Evolutionary conservation across 2,329 filamentous ascomycete genomes (phyloP), one percentile per base, ranked within the genome.

Genomic region (Calonectria pteridis): DNA sequence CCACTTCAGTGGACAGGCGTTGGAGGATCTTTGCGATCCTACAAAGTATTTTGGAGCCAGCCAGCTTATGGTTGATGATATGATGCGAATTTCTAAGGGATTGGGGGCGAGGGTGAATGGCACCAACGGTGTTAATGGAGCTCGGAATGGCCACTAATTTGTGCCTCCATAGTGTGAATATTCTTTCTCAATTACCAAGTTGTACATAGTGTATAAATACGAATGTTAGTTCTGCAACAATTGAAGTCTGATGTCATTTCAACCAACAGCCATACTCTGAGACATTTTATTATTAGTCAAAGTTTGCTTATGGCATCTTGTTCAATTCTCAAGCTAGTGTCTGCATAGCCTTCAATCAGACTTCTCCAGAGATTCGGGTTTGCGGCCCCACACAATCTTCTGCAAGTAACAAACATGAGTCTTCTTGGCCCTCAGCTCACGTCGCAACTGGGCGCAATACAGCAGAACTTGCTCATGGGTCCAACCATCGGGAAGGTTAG

Each of bases 401-500:
- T 80, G 71, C 9, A 67, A 70, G 71, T 81, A 81, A 63, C 79
- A 82, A 0, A 76, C 66, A 50, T 82, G 80, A 4, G 75, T 51
- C 59, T 78, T 78, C 6, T 62, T 58, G 6, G 72, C 71, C 7
- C 78, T 72, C 10, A 81, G 69, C 71, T 82, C 81, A 26, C 79
- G 79, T 33, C 80, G 80, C 10, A 84, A 77, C 33, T 83, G 78
- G 3, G 79, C 81, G 28, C 83, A 80, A 59, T 83, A 84, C 13
- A 80, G 73, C 4, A 80, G 67, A 0, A 84, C 81, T 55, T 85
- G 79, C 5, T 81, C 77, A n/a, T 76, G 76, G 1, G 77, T 75
- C 84, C 84, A 85, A 2, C 82, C 82, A 23, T 83, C 81, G 53
- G 84, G 79, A 16, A 84, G 76, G 6, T 53, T 64, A 6, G 78